Conservation (phyloP, 1,139 yeast genomes). For the Zygoascus hellenicus region DNA sequence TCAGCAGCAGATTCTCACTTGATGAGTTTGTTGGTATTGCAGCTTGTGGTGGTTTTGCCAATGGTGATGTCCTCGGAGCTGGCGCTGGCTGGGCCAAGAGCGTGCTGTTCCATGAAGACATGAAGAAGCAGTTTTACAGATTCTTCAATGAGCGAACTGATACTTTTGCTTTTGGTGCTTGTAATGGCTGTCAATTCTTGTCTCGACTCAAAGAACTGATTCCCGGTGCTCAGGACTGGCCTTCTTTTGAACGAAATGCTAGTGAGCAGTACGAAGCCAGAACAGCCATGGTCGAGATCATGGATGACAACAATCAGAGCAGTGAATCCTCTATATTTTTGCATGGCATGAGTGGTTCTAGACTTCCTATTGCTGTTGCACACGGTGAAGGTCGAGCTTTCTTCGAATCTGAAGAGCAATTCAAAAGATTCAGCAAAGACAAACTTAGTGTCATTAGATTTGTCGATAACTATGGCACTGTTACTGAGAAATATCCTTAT, state of each 20-base stretch:
- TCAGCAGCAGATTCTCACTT: conserved; percentile 66
- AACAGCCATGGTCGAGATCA: conserved; percentile 80
- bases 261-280: conserved; percentile 98
- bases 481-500: conserved; percentile 78
- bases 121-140: conserved; percentile 66
- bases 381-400: conserved; percentile 97
- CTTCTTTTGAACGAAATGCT: conserved; percentile 83
- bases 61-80: conserved; percentile 98
- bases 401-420: conserved; percentile 45
- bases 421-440: conserved; percentile 42
- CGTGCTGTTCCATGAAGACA: conserved; percentile 76
- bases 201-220: conserved; percentile 82
- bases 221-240: conserved; percentile 97
- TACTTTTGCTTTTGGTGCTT: conserved; percentile 98
- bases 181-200: conserved; percentile 98
- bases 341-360: conserved; percentile 85
- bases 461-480: conserved; percentile 85
- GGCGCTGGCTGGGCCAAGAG: conserved; percentile 99
- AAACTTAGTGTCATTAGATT: conserved; percentile 63
- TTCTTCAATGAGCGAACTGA: conserved; percentile 84
- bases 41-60: conserved; percentile 99
- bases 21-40: conserved; percentile 88
- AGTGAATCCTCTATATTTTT: conserved; percentile 54
- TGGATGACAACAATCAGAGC: conserved; percentile 39
- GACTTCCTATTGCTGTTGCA: conserved; percentile 93